A percentile compares a stretch with the other conserved stretches of the same genome.
phyloP scores from a whole-genome alignment of 768 basidiomycete species.

The Candolleomyces efflorescens region DNA sequence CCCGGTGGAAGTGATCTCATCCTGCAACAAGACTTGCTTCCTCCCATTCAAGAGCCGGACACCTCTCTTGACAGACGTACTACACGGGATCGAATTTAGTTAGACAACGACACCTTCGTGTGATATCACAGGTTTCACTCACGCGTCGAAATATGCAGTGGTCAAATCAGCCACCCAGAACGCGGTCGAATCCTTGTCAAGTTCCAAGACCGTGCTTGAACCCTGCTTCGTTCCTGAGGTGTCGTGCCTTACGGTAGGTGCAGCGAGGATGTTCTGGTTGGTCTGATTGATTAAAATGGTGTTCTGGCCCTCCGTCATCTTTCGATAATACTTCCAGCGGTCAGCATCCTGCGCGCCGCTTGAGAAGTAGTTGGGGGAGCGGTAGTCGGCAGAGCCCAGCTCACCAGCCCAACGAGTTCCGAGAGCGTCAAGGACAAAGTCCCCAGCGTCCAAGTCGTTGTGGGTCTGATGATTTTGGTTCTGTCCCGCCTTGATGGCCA shows the following conservation, averaged over 20 bases:
- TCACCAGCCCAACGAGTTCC: constrained; percentile 96
- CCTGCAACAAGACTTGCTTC: constrained; percentile 87
- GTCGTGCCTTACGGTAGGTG: constrained; percentile 54
- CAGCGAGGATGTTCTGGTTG: constrained; percentile 81
- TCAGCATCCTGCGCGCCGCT: constrained; percentile 61
- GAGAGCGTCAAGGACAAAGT: constrained; percentile 93
- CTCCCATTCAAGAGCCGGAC: constrained; percentile 79
- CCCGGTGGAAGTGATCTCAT: constrained; percentile 68
- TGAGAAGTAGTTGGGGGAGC: constrained; percentile 69
- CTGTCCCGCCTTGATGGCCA: constrained; percentile 86
- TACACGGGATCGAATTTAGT: constrained; percentile 21
- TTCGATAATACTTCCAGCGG: constrained; percentile 94
- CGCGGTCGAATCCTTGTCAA: constrained; percentile 66
- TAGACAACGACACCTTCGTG: constrained; percentile 1
- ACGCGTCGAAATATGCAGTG: constrained; percentile 73
- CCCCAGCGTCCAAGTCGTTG: constrained; percentile 91
- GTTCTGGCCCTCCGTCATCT: constrained; percentile 97
- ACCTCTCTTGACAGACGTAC: constrained; percentile 77
- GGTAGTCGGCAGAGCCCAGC: constrained; percentile 85
- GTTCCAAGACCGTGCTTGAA: constrained; percentile 75
- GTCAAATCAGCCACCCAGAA: constrained; percentile 76
- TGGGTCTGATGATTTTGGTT: constrained; percentile 87
- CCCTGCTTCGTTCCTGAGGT: constrained; percentile 63
- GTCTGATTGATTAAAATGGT: constrained; percentile 70
- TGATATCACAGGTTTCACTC: constrained; percentile 28